Conservation (phyloP, 345 rosid species). For the Linum lewisii region DNA sequence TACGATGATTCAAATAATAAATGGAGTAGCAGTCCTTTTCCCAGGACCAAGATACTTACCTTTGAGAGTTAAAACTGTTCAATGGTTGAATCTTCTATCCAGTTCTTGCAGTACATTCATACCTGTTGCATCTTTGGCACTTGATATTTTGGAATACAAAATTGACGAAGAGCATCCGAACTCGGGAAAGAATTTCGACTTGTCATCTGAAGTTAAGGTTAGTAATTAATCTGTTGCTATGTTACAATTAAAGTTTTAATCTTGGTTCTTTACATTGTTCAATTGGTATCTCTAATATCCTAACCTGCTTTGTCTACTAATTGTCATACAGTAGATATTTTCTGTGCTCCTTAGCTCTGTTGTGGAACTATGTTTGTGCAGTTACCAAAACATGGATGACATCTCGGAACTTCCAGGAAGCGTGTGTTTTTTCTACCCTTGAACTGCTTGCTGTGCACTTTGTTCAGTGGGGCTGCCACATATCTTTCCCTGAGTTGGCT, state of each 20-base stretch:
- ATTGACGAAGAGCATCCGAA: conserved; percentile 45
- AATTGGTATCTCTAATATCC: background rate
- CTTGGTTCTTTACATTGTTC: conserved; percentile 1
- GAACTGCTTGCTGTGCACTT: conserved; percentile 74
- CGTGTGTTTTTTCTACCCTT: conserved; percentile 48
- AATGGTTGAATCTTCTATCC: conserved; percentile 78
- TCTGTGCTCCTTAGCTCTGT: background rate
- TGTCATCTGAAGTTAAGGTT: conserved; percentile 64
- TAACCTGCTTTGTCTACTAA: background rate
- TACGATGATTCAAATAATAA: conserved; percentile 59
- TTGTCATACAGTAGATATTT: background rate
- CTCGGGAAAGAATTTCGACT: conserved; percentile 39
- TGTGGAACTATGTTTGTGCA: conserved; percentile 12
- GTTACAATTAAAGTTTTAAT: background rate
- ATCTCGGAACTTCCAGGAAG: conserved; percentile 70
- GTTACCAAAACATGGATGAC: conserved; percentile 92
- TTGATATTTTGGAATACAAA: conserved; percentile 79
- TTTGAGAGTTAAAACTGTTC: conserved; percentile 68
- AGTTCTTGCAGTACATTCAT: conserved; percentile 59
- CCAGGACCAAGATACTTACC: conserved; percentile 89
- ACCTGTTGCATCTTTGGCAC: conserved; percentile 53
- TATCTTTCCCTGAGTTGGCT: conserved; percentile 88
- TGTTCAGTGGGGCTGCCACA: conserved; percentile 79
- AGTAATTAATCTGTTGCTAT: conserved; percentile 9
- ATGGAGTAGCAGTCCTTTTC: conserved; percentile 65